Evolutionary conservation across 2,329 filamentous ascomycete genomes (phyloP).

Genomic region (Pseudocercospora vitis): DNA sequence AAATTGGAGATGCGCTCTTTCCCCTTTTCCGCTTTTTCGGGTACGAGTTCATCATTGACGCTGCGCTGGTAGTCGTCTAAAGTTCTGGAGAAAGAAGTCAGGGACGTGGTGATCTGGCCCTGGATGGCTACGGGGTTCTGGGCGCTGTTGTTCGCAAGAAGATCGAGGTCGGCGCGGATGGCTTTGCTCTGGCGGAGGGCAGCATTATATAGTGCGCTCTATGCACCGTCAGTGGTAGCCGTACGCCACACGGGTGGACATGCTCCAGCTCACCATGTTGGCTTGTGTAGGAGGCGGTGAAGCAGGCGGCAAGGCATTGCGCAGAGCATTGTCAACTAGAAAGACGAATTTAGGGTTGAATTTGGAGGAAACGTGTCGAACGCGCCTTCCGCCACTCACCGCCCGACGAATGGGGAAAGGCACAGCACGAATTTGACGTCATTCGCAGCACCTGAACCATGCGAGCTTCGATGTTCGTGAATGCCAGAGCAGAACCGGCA

Average conservation of each 20-base stretch:
- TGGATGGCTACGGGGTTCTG: conserved; percentile 53
- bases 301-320: not conserved
- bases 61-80: conserved; percentile 88
- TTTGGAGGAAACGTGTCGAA: conserved; percentile 4
- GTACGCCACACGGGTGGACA: no score
- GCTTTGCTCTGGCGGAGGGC: conserved; percentile 81
- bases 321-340: not conserved
- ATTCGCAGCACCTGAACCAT: no score
- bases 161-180: conserved; percentile 72
- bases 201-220: conserved; percentile 72
- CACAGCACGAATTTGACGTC: conserved; percentile 2
- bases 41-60: conserved; percentile 83
- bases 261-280: not conserved
- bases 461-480: not conserved
- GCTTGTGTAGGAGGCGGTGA: not conserved
- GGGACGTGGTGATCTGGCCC: conserved; percentile 73
- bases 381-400: conserved; percentile 1
- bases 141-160: conserved; percentile 63
- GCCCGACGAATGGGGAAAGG: not conserved
- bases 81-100: conserved; percentile 81
- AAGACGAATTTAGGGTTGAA: not conserved
- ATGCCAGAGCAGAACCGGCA: not conserved
- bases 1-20: conserved; percentile 83
- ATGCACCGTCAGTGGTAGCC: not conserved
- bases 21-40: conserved; percentile 89